Evolutionary conservation across 2,329 filamentous ascomycete species (phyloP), one percentile per base, ranked within the genome.

Genomic region (Rhinocladiella mackenziei): DNA sequence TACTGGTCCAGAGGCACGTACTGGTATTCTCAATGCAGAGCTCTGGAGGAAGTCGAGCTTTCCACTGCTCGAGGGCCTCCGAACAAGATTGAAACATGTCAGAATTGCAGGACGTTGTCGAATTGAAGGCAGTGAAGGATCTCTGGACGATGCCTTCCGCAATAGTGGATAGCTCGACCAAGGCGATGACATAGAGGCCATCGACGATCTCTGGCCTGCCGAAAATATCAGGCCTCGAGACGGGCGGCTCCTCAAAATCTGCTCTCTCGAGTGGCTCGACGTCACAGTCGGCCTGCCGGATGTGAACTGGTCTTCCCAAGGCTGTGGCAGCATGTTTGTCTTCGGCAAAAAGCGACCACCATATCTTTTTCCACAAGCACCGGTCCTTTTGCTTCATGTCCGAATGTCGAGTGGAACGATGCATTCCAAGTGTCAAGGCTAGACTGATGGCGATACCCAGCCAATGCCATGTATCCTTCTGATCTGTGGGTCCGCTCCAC

Each of bases 391-490:
- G 35, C 30, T 39, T 43, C 48, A 51, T 47, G 36, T 51, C 48
- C 3, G 48, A 51, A 11, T 47, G 43, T 30, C 43, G 26, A 8
- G 48, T 51, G 10, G 48, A 26, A 7, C 23, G 23, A 26, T 53
- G 50, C 50, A 53, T 53, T 17, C 50, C 47, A 1, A 53, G 41
- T 2, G 47, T 45, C 15, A 45, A 34, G n/a, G 50, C 50, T 3
- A 53, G 40, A 19, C 43, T 45, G 26, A 47, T 45, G 1, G 50
- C 47, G 31, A 53, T 45, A 4, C 62, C 60, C 8, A 67, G 55
- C 64, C 64, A 66, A 44, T 66, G 59, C 39, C 62, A 60, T 11
- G 61, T 60, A 44, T 65, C 62, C 40, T 65, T 66, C 36, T 36
- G 48, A 20, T 56, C 55, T 18, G 36, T 50, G 5, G 47, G 48